Evolutionary conservation across 257 asterid genomes (phyloP).

Genomic region (Solanum paucissectum): DNA sequence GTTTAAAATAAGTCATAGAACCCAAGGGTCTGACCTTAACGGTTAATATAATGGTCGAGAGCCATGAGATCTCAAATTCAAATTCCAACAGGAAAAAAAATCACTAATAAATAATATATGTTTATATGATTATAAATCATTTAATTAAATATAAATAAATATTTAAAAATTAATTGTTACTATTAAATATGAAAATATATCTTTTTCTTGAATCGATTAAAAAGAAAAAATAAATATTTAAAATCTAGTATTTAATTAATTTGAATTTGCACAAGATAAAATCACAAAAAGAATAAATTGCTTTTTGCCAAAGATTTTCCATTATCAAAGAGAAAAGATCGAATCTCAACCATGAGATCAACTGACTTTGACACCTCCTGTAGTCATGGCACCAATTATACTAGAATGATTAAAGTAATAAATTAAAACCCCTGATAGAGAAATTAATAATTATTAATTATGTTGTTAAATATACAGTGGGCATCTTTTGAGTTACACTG

Average conservation of each 20-base stretch:
- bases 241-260: not conserved
- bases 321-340: not conserved
- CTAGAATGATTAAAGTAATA: not conserved
- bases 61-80: not conserved
- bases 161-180: too few relatives aligned
- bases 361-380: not conserved
- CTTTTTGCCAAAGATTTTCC: not conserved
- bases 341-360: not conserved
- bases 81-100: too few relatives aligned
- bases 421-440: too few relatives aligned
- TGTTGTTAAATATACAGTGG: not conserved
- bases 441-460: not conserved
- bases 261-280: not conserved
- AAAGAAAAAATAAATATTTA: not conserved
- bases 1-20: not conserved
- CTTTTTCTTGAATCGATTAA: not conserved
- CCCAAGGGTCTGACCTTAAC: too few relatives aligned
- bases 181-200: too few relatives aligned
- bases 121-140: too few relatives aligned
- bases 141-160: too few relatives aligned
- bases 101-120: too few relatives aligned
- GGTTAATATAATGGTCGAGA: too few relatives aligned
- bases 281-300: not conserved
- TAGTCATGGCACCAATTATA: not conserved
- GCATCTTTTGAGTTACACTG: not conserved